Base-by-base conservation (phyloP, 495 filamentous ascomycete species). In the Collariella sp. region DNA sequence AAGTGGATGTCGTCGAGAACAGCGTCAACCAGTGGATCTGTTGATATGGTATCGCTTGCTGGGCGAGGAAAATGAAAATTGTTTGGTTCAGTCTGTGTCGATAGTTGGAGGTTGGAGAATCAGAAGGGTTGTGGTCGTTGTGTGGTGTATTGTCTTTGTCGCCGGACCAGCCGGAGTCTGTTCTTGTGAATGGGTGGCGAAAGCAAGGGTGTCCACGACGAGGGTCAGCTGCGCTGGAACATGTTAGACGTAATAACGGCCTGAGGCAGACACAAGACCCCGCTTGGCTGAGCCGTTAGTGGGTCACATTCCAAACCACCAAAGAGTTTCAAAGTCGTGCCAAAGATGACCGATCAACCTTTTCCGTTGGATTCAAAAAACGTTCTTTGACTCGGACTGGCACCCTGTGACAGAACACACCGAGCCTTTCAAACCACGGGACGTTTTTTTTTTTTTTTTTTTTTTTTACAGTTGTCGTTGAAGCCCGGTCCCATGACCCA, bases 181-280 rank as follows among this genome's bases (percentile, higher is more conserved):
- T 6, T n/a, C 29, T 11, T 2, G 9, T 23, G 50, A 20, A 15
- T 13, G 24, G 44, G 52, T 41, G 52, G 52, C 52, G 42, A 46
- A 34, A 47, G 42, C 51, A 29, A 39, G 44, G 40, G 26, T 7
- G 33, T 20, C 33, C 33, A 50, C 36, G 40, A 16, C 11, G 51
- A 41, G 40, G 47, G 16, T 9, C 26, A 16, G 31, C 33, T 24
- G 20, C 4, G 24, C 50, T 23, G 11, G 16, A 26, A 18, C 45
- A 31, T 9, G 42, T 9, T 18, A 16, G n/a, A 53, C 50, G 50
- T 53, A 53, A 53, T 46, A 11, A 31, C 18, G 7, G 50, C 41
- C 50, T 43, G 18, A 38, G 31, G 46, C 46, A 36, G 22, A 10
- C 42, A 10, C n/a, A 24, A 22, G 24, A 6, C n/a, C 24, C 20